Evolutionary conservation across 2,329 filamentous ascomycete species (phyloP), one percentile per base, ranked within the genome.

Genomic region (Pseudocercospora macadamiae): DNA sequence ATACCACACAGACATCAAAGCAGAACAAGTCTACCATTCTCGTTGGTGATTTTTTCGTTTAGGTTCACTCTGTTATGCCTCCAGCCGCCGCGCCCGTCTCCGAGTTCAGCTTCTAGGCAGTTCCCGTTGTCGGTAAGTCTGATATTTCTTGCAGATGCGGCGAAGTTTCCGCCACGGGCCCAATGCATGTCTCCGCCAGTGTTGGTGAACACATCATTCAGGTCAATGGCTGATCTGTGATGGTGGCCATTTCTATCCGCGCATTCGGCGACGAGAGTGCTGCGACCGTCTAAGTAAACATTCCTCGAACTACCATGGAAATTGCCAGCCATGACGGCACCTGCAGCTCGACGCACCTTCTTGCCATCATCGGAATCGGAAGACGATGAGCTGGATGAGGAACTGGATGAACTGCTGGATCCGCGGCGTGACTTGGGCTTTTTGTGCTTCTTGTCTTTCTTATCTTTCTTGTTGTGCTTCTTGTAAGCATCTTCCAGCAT

Each of bases 401-500:
- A 62, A 5, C 54, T 61, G 5, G 55, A 61, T 6, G 47, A 56
- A 21, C 37, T 51, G 54, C 48, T 53, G 8, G 55, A 61, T 18
- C 61, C 56, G 2, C 59, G 61, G n/a, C 59, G 61, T 16, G 55
- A 55, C 30, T 48, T 54, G 26, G 54, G 58, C 47, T 67, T 63
- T 28, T 62, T 55, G 14, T 63, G 55, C 45, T 70, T 65, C 58
- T 68, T 68, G 26, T 77, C 68, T 62, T 76, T 68, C 62, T 77
- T 72, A 21, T 71, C 63, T 60, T 75, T 70, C 66, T 74, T 73
- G 26, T 58, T 54, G 39, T 79, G 76, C 61, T 75, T 71, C 71
- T 84, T 84, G 64, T 75, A 64, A 61, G 80, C 79, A 63, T 85
- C 79, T 65, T 85, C 81, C 1, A 84, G 65, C 63, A 84, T 80